Base-by-base conservation (phyloP, 1,284 basidiomycete species). In the Cutaneotrichosporon dermatis region DNA sequence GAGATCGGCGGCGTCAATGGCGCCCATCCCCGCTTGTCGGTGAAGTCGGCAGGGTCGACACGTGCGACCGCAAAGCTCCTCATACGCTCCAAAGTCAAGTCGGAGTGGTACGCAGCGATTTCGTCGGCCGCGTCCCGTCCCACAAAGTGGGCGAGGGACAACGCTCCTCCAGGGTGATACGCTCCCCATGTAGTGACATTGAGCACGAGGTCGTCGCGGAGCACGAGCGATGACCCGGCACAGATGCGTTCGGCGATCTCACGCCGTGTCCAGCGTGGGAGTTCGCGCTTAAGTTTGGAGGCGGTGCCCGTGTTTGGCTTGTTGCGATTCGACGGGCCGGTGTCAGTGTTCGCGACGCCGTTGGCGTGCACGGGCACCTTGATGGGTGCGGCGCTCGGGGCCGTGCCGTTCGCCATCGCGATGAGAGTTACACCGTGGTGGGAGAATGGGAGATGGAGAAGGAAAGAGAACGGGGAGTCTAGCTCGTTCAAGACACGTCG, bases 81-180 rank as follows among this genome's bases (percentile, higher is more conserved):
- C 74, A 99, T 86, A 49, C 83, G 80, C 33, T 86, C 79, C 35
- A 83, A 69, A 45, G 92, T 88, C 54, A 82, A 77, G 39, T 85
- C 83, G 1, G 83, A 82, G 76, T 99, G 95, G 79, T 92, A 98
- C 10, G 92, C 95, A 64, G 92, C 85, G 50, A 98, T 89, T 77
- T 99, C 95, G 80, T 96, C 90, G 3, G 88, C 86, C 0, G 93
- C 95, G 74, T 99, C 94, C 54, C 95, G 85, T 3, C 96, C 96
- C 37, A 97, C 87, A 73, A 95, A 98, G 79, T 99, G 96, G 35
- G 96, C 85, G 62, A 99, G 86, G n/a, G 93, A 85, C 51, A 97
- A 86, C 11, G 85, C 79, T 56, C 95, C 94, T 46, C 95, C 96
- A 0, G 95, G 95, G 74, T 99, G 96, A 3, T 83, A 80, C 4